Evolutionary conservation across 768 basidiomycete genomes (phyloP), one percentile per base, ranked within the genome.

Genomic region (Dioszegia crocea): DNA sequence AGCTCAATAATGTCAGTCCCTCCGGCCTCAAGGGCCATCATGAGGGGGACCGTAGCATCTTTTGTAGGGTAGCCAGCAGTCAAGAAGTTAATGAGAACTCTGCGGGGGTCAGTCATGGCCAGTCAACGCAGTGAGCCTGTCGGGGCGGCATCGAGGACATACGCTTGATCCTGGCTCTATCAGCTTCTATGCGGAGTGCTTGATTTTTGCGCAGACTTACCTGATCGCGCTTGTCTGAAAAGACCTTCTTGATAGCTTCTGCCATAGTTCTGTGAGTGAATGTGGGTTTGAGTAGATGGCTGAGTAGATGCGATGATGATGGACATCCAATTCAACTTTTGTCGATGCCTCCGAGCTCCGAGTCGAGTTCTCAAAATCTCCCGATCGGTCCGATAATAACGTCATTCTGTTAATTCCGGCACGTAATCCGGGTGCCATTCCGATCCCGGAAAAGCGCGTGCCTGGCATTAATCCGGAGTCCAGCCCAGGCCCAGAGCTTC

Each of bases 1-100:
- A 99, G 83, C 76, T 99, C 94, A 61, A 98, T 92, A 60, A 97
- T 84, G 76, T 97, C 92, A 44, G 90, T 84, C 5, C 94, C 94
- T 53, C 94, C 94, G 44, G 84, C 83, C 77, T 98, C 88, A 86
- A 99, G 89, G 24, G 89, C 88, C 33, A 98, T 83, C 80, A 97
- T 76, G 59, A 91, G 82, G 1, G 89, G 85, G 11, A 94, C 89
- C 0, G 94, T 97, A 58, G 88, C 87, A 71, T 85, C 80, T 54
- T 78, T 76, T 8, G 80, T 84, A 26, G 94, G 94, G 78, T 86
- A 98, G 14, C 94, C 94, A 44, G 93, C 93, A 21, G 94, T 99
- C 66, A 98, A 81, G 78, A 96, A 99, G 33, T 93, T 89, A 65
- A 77, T 74, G 50, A 78, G 75, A 23, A 69, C 77, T 27, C 74